Evolutionary conservation across 176 grass and related monocot species (phyloP), one percentile per base, ranked within the genome.

Genomic region (Juncus effusus): DNA sequence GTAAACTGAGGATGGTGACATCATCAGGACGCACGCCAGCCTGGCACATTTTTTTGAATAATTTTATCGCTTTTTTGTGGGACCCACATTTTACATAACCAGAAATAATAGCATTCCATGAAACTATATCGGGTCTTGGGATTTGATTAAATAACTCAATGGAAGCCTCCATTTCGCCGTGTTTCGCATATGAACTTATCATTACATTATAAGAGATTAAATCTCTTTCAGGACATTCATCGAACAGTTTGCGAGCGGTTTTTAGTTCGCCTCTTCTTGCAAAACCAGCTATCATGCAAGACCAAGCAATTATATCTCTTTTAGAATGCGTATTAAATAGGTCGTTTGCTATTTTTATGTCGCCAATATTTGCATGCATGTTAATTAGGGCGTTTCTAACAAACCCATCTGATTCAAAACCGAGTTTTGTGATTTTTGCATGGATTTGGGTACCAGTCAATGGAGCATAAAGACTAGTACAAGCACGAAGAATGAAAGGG

Each of bases 61-160:
- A 72, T 39, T 91, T 69, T 62, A 86, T 38, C 10, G 84, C 87
- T 12, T 67, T 56, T 16, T 40, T 51, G 16, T 81, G 92, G 0
- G 75, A 74, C 10, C 82, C 67, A 13, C 74, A 77, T 55, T 81
- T 79, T 39, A 88, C 87, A 45, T 88, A 88, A 4, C 92, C 92
- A 3, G 92, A 87, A 13, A 96, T 91, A 68, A 96, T 83, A 42
- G 82, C 74, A 11, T 96, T 96, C 92, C 84, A 96, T 0, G 87
- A 86, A 45, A 96, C 82, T 0, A 83, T 78, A 67, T 96, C 87
- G n/a, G 59, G 74, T 15, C 64, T 72, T 37, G 87, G 87, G 50
- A 76, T 75, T 59, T 0, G 66, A 65, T 88, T 68, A 42, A 96
- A 96, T 58, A 96, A 62, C 66, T 91, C 87, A 64, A 72, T 61